Base-by-base conservation (phyloP, 2,329 filamentous ascomycete genomes). In the Plectosphaerella sp. region DNA sequence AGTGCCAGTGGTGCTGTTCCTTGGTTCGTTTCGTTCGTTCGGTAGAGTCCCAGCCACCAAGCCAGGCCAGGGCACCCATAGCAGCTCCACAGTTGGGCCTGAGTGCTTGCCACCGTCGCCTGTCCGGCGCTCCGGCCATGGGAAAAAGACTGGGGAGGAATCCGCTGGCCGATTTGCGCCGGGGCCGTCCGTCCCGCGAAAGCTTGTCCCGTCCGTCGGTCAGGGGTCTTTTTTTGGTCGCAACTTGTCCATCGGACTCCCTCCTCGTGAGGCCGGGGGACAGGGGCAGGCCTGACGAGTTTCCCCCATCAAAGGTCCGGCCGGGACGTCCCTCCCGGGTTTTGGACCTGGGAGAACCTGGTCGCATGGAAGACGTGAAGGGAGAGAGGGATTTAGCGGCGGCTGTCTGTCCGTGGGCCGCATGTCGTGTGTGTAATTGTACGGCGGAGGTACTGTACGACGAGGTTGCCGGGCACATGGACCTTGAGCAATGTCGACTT, bases 31-130 rank as follows among this genome's bases (percentile, higher is more conserved):
- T 22, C 35, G 47, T 45, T 12, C 14, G 36, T 33, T 33, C 28
- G 28, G 11, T 12, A 33, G 28, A 33, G 8, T 33, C 28, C 28
- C 28, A 33, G 22, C 22, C 22, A 5, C 28, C 50, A 24, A 48
- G 16, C 50, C 52, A 52, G 12, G 14, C 20, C 41, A 45, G 22
- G 35, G 12, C 35, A 35, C 10, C 16, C 8, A 51, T 54, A 45
- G 51, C 45, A 52, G 57, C 59, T 65, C 66, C 66, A 68, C 66
- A 68, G 58, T 68, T 68, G 61, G 66, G 66, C 66, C 57, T 66
- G 64, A 62, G 60, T 68, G 66, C 66, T 67, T 68, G 53, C 56
- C 57, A 61, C 58, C 57, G 35, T 25, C 20, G 22, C 14, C 3
- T 36, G 18, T 20, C 16, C 18, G 48, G 50, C 49, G 54, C 54